Evolutionary conservation across 768 basidiomycete genomes (phyloP), one percentile per base, ranked within the genome.

Genomic region (Auricularia cornea): DNA sequence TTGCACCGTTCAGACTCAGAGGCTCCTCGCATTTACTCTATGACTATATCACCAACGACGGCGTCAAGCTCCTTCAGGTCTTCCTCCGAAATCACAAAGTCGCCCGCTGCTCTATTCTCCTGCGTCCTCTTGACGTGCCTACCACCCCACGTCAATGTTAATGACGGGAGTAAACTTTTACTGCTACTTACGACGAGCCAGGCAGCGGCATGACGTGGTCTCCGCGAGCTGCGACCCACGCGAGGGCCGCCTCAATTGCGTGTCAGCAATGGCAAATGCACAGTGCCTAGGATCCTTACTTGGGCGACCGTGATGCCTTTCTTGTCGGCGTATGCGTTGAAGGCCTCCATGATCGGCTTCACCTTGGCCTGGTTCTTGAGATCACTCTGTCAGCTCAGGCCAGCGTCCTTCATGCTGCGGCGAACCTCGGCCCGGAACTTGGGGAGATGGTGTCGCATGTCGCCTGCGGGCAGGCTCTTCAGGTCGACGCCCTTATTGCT

Each of bases 141-240:
- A 63, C 16, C 35, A 14, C 69, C 28, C 12, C 20, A 14, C 28
- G 8, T 10, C 20, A 10, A 52, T n/a, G 20, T n/a, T 11, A n/a
- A n/a, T n/a, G n/a, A n/a, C n/a, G n/a, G n/a, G n/a, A n/a, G n/a
- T n/a, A n/a, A n/a, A n/a, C n/a, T n/a, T n/a, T n/a, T n/a, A 52
- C 51, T 14, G 29, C 8, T 14, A 74, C 73, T 56, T 63, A 78
- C 76, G 76, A 77, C 18, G 77, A 77, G 1, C 81, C 82, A 0
- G 81, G 81, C 23, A 83, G 74, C 3, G 81, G 80, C 60, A 83
- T 73, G 29, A 81, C 77, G 66, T 80, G 75, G 0, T 68, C 30
- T 2, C 80, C 77, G 3, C 76, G 71, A 1, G 76, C 69, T 16
- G 67, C 54, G 0, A 81, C 79, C 81, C 81, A 80, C 2, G 77